These are phyloP conservation scores for Torulaspora globosa DNA, from an alignment of 1,139 yeast genomes.

Conservation along the genomic window DNA sequence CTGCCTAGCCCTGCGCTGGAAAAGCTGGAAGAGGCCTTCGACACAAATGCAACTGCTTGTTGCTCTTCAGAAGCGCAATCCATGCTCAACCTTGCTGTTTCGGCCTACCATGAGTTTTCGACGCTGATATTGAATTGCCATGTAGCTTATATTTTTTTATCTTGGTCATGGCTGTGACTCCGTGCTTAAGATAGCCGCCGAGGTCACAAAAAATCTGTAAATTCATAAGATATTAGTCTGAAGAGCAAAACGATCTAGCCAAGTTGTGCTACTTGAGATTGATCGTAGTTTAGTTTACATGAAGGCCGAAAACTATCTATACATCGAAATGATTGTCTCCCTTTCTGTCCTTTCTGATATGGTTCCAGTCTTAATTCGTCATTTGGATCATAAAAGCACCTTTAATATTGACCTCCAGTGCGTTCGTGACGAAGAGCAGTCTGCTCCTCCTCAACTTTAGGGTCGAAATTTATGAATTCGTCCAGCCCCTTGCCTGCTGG, in stretches of 20 bases:
- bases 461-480: constrained; percentile 84
- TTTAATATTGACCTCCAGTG: constrained; percentile 40
- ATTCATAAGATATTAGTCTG: too few species aligned
- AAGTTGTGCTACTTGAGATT: not conserved
- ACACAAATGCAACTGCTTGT: too few species aligned
- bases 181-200: constrained; percentile 2
- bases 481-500: constrained; percentile 94
- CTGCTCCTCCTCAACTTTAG: constrained; percentile 72
- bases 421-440: constrained; percentile 45
- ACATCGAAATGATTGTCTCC: not conserved
- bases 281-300: constrained; percentile 1
- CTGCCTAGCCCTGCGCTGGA: too few species aligned
- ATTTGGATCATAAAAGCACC: not conserved
- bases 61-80: not conserved
- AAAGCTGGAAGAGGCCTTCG: too few species aligned
- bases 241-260: not conserved
- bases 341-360: not conserved
- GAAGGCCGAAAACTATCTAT: not conserved
- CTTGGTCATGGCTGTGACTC: not conserved
- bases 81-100: not conserved
- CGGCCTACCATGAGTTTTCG: not conserved
- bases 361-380: constrained; percentile 1
- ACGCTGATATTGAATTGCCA: not conserved
- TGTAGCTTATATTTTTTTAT: not conserved
- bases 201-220: constrained; percentile 1